A percentile compares a stretch with the other conserved stretches of the same genome.
phyloP scores from a whole-genome alignment of 345 rosid genomes.

The Citrus maxima region DNA sequence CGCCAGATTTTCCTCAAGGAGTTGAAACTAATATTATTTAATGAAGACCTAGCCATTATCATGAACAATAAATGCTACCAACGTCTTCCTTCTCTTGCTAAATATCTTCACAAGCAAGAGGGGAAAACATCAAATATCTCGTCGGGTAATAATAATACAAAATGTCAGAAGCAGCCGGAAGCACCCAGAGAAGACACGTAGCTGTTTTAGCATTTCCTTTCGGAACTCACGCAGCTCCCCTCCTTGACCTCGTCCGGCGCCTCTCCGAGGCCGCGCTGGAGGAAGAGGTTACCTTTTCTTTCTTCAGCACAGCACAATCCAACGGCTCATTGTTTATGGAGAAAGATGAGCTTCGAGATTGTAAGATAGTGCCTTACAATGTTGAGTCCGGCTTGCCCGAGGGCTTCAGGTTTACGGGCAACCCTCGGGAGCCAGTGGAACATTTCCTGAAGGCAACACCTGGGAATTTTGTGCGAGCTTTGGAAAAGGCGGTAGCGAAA shows the following conservation, averaged over 20 bases:
- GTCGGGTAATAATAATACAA: neutral
- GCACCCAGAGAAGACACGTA: slow-evolving; percentile 12
- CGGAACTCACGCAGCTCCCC: slow-evolving; percentile 34
- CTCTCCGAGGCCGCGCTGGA: slow-evolving; percentile 18
- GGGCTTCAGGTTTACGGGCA: slow-evolving; percentile 18
- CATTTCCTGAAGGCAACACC: slow-evolving; percentile 35
- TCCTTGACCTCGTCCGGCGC: slow-evolving; percentile 24
- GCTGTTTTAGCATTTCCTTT: slow-evolving; percentile 44
- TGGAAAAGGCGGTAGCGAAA: slow-evolving; percentile 24
- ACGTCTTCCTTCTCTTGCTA: neutral
- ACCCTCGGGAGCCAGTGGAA: slow-evolving; percentile 27
- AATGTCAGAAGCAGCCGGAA: neutral
- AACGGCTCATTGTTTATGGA: slow-evolving; percentile 19
- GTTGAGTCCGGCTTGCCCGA: slow-evolving; percentile 41
- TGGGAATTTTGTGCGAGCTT: slow-evolving; percentile 28
- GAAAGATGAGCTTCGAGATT: neutral
- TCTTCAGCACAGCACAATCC: slow-evolving; percentile 38
- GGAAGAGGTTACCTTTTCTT: slow-evolving; percentile 27
- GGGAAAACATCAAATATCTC: neutral
- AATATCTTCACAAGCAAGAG: neutral
- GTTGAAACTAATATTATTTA: neutral
- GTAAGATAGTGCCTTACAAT: slow-evolving; percentile 19
- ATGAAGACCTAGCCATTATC: neutral
- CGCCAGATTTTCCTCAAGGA: neutral
- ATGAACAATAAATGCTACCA: neutral